Base-by-base conservation (phyloP, 768 basidiomycete species). In the Termitomyces sp. region DNA sequence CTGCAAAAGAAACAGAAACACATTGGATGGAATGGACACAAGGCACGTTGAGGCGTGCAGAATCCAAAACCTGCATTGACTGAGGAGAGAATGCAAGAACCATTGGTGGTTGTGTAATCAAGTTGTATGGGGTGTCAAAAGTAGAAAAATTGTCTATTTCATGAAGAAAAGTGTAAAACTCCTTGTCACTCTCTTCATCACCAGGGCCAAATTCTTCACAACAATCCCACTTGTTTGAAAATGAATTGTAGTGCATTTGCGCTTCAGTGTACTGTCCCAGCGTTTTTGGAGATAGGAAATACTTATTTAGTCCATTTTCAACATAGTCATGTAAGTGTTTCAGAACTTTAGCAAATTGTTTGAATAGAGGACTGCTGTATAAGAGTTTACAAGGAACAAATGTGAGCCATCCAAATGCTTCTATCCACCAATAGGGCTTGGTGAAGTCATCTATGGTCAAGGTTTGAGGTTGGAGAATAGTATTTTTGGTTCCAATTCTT, bases 381-480 rank as follows among this genome's bases (percentile, higher is more conserved):
- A 12, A 40, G 18, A 46, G 58, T n/a, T 48, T 28, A 10, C 13
- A 7, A 12, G 30, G 46, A 1, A 49, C 46, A 53, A 54, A 58
- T 45, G 53, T 5, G 5, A 54, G 22, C 58, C 53, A 58, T 16
- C 46, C 58, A 30, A 47, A 54, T 4, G 28, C 9, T 38, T 30
- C 42, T 28, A 24, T 58, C 57, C 57, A 58, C 51, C 44, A 58
- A 28, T 13, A 22, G 9, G 52, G 57, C 28, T 54, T 13, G 18
- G 33, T 42, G 9, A 46, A 58, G 9, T 56, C 30, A 12, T 38
- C 26, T 26, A 2, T 36, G 22, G 22, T 20, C 0, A 18, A 33
- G 10, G 44, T 30, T 22, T 47, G 9, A 26, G 13, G 6, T 16
- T n/a, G 24, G 6, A 55, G 16, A 0, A 55, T 28, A 0, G 36